Conservation (phyloP, 306 rosid genomes). For the Carpinus viminea region DNA sequence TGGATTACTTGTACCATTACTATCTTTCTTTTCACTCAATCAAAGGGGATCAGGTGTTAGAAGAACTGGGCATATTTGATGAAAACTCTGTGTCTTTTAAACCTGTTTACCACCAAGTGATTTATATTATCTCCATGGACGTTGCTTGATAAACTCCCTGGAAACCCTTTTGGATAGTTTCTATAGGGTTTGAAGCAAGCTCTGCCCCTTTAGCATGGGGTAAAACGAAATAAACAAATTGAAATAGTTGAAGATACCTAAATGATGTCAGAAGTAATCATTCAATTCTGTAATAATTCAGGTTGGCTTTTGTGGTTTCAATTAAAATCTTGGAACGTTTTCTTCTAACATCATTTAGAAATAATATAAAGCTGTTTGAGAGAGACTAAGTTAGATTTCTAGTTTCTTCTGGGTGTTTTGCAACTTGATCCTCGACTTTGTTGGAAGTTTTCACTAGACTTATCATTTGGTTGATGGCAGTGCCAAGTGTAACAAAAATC, state of each 20-base stretch:
- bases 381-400: not conserved
- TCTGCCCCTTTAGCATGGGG: not conserved
- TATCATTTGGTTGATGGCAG: not conserved
- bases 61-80: no score
- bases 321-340: not conserved
- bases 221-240: not conserved
- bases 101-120: no score
- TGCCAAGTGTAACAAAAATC: not conserved
- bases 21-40: no score
- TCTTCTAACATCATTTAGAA: not conserved
- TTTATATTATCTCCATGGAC: not conserved
- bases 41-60: no score
- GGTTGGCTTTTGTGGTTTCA: not conserved
- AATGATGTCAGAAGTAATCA: not conserved
- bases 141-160: not conserved
- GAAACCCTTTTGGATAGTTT: not conserved
- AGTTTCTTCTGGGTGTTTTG: not conserved
- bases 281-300: not conserved
- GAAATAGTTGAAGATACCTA: not conserved
- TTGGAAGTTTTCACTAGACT: not conserved
- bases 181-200: not conserved
- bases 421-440: not conserved
- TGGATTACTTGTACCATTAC: no score
- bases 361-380: not conserved
- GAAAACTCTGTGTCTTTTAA: no score